Evolutionary conservation across 208 protist species (phyloP).

Genomic region (Trypanosomatidae sp.): DNA sequence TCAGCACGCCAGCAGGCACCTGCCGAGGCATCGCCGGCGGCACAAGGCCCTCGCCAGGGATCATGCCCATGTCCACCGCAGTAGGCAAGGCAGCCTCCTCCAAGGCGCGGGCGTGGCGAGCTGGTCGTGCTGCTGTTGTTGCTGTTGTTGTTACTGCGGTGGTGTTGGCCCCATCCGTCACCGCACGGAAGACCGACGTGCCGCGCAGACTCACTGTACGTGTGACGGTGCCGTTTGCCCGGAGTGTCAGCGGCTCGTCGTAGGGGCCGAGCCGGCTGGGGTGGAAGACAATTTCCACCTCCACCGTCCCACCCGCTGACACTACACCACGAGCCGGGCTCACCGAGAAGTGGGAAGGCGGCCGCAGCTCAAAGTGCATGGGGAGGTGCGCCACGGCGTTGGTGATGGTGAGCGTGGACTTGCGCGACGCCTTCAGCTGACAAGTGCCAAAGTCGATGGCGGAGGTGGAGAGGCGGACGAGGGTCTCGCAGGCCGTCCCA

Average conservation of each 20-base stretch:
- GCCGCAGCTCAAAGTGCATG: constrained; percentile 61
- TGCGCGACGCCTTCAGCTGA: constrained; percentile 51
- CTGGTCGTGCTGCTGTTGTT: no score
- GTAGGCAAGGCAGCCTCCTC: constrained; percentile 29
- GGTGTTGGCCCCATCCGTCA: no score
- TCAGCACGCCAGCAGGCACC: constrained; percentile 25
- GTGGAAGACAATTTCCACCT: constrained; percentile 71
- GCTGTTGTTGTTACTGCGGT: no score
- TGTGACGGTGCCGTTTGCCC: constrained; percentile 69
- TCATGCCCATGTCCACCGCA: constrained; percentile 84
- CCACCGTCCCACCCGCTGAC: constrained; percentile 26
- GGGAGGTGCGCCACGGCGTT: constrained; percentile 85
- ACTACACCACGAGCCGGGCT: constrained; percentile 49
- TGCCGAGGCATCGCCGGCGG: constrained; percentile 50
- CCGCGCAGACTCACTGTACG: constrained; percentile 52
- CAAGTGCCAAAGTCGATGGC: constrained; percentile 82
- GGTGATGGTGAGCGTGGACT: constrained; percentile 45
- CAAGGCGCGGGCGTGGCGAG: no score
- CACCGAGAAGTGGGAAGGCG: constrained; percentile 83
- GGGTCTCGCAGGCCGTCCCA: constrained; percentile 69
- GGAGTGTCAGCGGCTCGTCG: constrained; percentile 53
- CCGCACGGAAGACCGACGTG: constrained; percentile 27
- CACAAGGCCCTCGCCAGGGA: constrained; percentile 73
- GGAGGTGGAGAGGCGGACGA: constrained; percentile 56
- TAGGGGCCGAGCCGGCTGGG: constrained; percentile 82